Conservation (phyloP, 768 basidiomycete species). For the Kwoniella europaea region DNA sequence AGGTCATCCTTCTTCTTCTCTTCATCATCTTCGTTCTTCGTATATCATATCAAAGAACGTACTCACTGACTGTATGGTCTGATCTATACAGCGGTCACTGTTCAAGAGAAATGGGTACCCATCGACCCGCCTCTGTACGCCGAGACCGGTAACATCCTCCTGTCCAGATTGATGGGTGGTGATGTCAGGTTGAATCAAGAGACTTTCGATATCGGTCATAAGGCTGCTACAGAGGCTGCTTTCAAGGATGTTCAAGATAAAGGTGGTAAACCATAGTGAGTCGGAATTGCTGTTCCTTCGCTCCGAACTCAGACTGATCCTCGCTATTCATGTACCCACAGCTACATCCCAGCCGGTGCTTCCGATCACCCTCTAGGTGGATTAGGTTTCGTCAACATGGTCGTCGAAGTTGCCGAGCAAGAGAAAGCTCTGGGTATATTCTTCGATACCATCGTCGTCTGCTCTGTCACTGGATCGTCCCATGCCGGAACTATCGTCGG, state of each 20-base stretch:
- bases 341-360: slow-evolving; percentile 46
- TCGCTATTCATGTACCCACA: not conserved
- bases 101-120: slow-evolving; percentile 47
- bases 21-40: too few relatives aligned
- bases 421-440: slow-evolving; percentile 35
- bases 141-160: slow-evolving; percentile 40
- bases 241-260: slow-evolving; percentile 39
- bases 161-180: slow-evolving; percentile 47
- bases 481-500: slow-evolving; percentile 44
- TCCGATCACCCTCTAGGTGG: slow-evolving; percentile 45
- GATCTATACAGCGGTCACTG: slow-evolving; percentile 27
- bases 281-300: not conserved
- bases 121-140: slow-evolving; percentile 39
- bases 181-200: slow-evolving; percentile 44
- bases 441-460: slow-evolving; percentile 47
- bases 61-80: not conserved
- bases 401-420: slow-evolving; percentile 43
- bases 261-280: slow-evolving; percentile 44
- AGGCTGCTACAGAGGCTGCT: slow-evolving; percentile 39
- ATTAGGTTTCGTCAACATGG: slow-evolving; percentile 33
- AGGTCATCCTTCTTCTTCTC: too few relatives aligned
- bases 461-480: slow-evolving; percentile 43
- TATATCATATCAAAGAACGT: too few relatives aligned
- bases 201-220: slow-evolving; percentile 42
- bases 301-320: not conserved